A percentile compares a stretch with the other conserved stretches of the same genome.
These are phyloP conservation scores for Nemania sp. DNA, from an alignment of 2,329 filamentous ascomycete genomes.

Conservation along the genomic window DNA sequence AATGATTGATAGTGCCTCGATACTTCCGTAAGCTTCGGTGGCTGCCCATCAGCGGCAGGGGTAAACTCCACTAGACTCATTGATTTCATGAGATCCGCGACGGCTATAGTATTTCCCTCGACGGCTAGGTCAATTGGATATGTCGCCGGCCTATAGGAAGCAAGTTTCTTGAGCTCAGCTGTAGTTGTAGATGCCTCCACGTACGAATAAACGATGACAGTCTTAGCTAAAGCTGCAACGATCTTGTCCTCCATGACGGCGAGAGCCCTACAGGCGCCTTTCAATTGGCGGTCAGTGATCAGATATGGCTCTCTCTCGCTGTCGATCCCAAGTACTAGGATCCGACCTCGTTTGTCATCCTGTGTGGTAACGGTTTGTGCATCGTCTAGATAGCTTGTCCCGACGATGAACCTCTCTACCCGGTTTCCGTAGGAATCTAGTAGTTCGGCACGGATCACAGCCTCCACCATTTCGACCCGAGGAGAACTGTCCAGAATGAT, in stretches of 20 bases:
- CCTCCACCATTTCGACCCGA: slow-evolving; percentile 76
- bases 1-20: slow-evolving; percentile 79
- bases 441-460: slow-evolving; percentile 77
- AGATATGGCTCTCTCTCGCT: slow-evolving; percentile 73
- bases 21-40: slow-evolving; percentile 70
- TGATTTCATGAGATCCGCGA: slow-evolving; percentile 94
- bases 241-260: slow-evolving; percentile 76
- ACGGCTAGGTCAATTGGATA: slow-evolving; percentile 82
- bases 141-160: slow-evolving; percentile 79
- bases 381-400: slow-evolving; percentile 77
- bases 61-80: slow-evolving; percentile 76
- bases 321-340: slow-evolving; percentile 83
- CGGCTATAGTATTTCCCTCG: slow-evolving; percentile 73
- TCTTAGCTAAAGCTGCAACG: slow-evolving; percentile 88
- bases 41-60: slow-evolving; percentile 58
- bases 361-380: slow-evolving; percentile 50
- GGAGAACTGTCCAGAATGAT: slow-evolving; percentile 60
- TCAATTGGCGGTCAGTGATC: slow-evolving; percentile 70
- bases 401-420: slow-evolving; percentile 85
- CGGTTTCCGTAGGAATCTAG: slow-evolving; percentile 58
- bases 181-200: slow-evolving; percentile 58
- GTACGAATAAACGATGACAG: slow-evolving; percentile 66
- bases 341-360: slow-evolving; percentile 69
- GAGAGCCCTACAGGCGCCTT: slow-evolving; percentile 80
- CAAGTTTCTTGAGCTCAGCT: slow-evolving; percentile 69